Conservation (phyloP, 2,329 filamentous ascomycete genomes). For the Pseudocercospora crystallina region DNA sequence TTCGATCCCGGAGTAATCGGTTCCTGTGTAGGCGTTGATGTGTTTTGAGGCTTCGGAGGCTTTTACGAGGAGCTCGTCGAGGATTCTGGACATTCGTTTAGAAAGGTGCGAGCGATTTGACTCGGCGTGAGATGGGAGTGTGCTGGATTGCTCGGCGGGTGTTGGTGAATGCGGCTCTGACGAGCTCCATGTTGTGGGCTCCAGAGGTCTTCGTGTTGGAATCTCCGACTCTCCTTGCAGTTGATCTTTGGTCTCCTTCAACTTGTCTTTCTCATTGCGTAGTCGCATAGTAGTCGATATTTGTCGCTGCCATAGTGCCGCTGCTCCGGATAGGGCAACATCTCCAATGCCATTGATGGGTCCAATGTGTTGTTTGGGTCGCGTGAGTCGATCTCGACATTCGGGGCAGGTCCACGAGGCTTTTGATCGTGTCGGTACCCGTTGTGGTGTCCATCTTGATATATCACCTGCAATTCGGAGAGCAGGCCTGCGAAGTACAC, state of each 20-base stretch:
- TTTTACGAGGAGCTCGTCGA: constrained; percentile 87
- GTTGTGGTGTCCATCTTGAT: constrained; percentile 6
- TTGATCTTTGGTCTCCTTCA: background rate
- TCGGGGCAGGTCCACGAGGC: constrained; percentile 23
- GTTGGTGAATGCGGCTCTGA: constrained; percentile 9
- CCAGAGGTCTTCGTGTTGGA: too few relatives aligned
- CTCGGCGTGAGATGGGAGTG: constrained; percentile 55
- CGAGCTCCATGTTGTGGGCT: background rate
- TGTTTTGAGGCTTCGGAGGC: constrained; percentile 81
- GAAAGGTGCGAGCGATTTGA: constrained; percentile 56
- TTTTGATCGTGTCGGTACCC: constrained; percentile 10
- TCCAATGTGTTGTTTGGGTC: too few relatives aligned
- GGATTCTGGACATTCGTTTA: constrained; percentile 67
- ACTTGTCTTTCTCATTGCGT: constrained; percentile 4
- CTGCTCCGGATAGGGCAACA: background rate
- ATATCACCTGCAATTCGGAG: background rate
- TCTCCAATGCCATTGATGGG: background rate
- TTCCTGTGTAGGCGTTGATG: constrained; percentile 88
- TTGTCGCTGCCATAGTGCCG: constrained; percentile 6
- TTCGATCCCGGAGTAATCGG: constrained; percentile 84
- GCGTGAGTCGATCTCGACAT: constrained; percentile 12
- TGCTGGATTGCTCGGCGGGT: constrained; percentile 19
- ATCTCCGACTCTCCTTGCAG: too few relatives aligned
- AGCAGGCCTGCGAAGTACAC: background rate
- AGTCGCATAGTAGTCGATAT: constrained; percentile 17